A percentile compares a stretch with the other conserved stretches of the same genome.
phyloP scores from a whole-genome alignment of 2,329 filamentous ascomycete species.

The Hymenotorrendiella dingleyae region DNA sequence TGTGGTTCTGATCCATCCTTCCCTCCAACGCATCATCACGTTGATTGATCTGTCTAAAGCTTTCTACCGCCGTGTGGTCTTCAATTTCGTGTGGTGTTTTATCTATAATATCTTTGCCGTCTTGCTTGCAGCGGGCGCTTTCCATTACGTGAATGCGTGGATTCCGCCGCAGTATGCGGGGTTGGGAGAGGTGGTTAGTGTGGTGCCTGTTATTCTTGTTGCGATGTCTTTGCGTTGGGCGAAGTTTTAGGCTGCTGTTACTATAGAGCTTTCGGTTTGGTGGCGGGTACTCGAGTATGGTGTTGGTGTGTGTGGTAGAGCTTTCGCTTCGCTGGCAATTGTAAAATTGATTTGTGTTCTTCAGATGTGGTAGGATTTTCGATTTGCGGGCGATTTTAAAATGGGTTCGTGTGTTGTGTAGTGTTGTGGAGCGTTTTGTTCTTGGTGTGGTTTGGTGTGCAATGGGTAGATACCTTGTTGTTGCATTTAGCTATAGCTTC shows the following conservation, averaged over 20 bases:
- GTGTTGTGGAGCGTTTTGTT: no score
- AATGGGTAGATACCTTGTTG: no score
- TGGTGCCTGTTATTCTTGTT: slow-evolving; percentile 50
- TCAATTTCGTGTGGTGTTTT: slow-evolving; percentile 59
- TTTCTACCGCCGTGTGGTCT: slow-evolving; percentile 39
- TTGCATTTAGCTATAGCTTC: no score
- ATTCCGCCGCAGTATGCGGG: slow-evolving; percentile 54
- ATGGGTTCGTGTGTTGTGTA: no score
- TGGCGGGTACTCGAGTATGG: no score
- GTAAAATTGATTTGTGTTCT: no score
- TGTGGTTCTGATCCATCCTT: slow-evolving; percentile 57
- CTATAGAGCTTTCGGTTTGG: no score
- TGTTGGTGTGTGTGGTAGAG: no score
- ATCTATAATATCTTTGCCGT: slow-evolving; percentile 59
- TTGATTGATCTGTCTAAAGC: slow-evolving; percentile 46
- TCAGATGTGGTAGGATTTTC: no score
- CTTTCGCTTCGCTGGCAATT: no score
- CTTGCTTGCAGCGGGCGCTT: slow-evolving; percentile 52
- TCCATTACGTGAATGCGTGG: slow-evolving; percentile 40
- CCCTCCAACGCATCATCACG: slow-evolving; percentile 49
- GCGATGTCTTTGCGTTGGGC: slow-evolving; percentile 9
- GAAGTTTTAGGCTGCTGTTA: background rate
- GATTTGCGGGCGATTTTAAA: no score
- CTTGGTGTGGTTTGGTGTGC: no score
- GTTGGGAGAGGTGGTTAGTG: slow-evolving; percentile 58